Conservation (phyloP, 768 basidiomycete genomes). For the Tephrocybe sp. region DNA sequence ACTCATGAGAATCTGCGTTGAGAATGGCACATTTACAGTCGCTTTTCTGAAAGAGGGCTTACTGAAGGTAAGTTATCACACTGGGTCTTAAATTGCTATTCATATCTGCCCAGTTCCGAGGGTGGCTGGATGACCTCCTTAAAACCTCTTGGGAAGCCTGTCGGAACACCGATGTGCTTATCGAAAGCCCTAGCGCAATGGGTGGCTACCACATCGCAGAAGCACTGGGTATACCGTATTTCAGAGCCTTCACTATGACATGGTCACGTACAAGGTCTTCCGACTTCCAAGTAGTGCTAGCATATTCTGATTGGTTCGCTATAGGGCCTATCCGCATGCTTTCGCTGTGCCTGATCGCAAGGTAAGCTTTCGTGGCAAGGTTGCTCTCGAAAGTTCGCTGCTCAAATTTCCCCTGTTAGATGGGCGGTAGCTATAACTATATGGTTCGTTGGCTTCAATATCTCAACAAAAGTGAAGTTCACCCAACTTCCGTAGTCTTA, state of each 20-base stretch:
- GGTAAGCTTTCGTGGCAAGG: constrained; percentile 33
- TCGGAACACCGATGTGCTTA: constrained; percentile 87
- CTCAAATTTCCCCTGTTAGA: constrained; percentile 43
- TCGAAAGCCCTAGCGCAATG: constrained; percentile 98
- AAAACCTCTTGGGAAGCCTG: constrained; percentile 97
- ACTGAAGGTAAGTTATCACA: constrained; percentile 58
- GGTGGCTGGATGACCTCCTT: constrained; percentile 96
- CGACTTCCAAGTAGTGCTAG: neutral
- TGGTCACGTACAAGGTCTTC: constrained; percentile 88
- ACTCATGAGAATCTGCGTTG: constrained; percentile 95
- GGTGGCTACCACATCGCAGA: constrained; percentile 97
- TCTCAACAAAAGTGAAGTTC: constrained; percentile 2
- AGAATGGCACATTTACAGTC: constrained; percentile 97
- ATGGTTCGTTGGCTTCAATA: constrained; percentile 60
- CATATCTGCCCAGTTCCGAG: constrained; percentile 71
- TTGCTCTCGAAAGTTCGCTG: neutral
- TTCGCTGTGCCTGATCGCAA: constrained; percentile 97
- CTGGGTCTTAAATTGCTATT: too few species aligned
- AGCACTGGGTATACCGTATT: constrained; percentile 91
- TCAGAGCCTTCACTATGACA: constrained; percentile 95
- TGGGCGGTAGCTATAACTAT: constrained; percentile 98
- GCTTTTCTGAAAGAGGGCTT: constrained; percentile 92
- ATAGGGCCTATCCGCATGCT: constrained; percentile 92
- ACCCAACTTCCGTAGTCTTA: constrained; percentile 58
- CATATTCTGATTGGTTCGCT: constrained; percentile 8